Evolutionary conservation across 371 early-diverging fungal species (phyloP), one percentile per base, ranked within the genome.

Genomic region (Mortierella sp.): DNA sequence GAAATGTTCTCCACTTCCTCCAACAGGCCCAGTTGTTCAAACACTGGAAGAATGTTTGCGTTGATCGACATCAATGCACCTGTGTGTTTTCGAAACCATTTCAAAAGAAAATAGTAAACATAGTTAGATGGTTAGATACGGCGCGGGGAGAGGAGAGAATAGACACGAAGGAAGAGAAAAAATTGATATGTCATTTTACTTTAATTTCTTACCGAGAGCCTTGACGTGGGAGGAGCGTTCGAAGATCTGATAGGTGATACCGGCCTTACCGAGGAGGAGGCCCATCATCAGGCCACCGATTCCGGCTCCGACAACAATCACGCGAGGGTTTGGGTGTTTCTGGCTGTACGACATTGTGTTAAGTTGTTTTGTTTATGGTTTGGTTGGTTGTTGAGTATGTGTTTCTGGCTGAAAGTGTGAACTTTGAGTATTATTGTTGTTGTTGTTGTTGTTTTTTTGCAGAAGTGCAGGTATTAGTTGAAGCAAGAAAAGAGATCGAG

Each of bases 1-100:
- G 76, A 48, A 52, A 70, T 48, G 13, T 50, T 48, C 10, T 68
- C 21, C 9, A 68, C 44, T 8, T 68, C 68, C 8, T 24, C n/a
- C 38, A 34, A 42, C 19, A 75, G 42, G 9, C 75, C 75, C 31
- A 75, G 28, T 45, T 75, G 75, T 16, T 58, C 47, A 26, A 75
- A 63, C 2, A 75, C 75, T 24, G 75, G 75, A 9, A 75, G 47
- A 24, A 75, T 60, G 14, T 75, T 75, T 57, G 75, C 63, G 28
- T 47, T 47, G 14, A 75, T 60, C 28, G 60, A 55, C 74, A 74
- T 74, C 58, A 68, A 10, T 24, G 68, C 68, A 24, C 68, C 68
- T 68, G 65, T 65, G 28, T 60, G 31, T 38, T 34, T 4, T 3
- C 13, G 19, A 16, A 16, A 38, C 42, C 34, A 60, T 11, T 21